phyloP scores from a whole-genome alignment of 2,329 filamentous ascomycete genomes.

The Clonostachys chloroleuca region DNA sequence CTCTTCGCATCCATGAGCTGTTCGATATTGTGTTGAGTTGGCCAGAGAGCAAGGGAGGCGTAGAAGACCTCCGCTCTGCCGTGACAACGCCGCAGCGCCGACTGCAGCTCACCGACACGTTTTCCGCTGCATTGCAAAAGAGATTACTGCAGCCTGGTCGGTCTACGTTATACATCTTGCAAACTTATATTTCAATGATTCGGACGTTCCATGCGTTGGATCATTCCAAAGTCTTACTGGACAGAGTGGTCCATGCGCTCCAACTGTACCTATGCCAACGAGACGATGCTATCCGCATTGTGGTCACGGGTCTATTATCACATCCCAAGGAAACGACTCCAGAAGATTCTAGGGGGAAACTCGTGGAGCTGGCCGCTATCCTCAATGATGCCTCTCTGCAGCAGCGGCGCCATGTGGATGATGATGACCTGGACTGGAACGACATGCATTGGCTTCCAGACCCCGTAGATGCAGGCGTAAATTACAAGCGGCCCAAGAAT shows the following conservation, averaged over 20 bases:
- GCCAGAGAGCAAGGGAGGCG: slow-evolving; percentile 66
- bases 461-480: slow-evolving; percentile 85
- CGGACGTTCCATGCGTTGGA: slow-evolving; percentile 72
- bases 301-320: slow-evolving; percentile 69
- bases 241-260: slow-evolving; percentile 68
- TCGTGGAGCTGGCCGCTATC: slow-evolving; percentile 63
- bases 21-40: slow-evolving; percentile 77
- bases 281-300: slow-evolving; percentile 73
- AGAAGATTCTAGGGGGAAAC: slow-evolving; percentile 39
- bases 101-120: slow-evolving; percentile 64
- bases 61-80: slow-evolving; percentile 69
- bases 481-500: slow-evolving; percentile 84
- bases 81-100: slow-evolving; percentile 66
- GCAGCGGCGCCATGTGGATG: slow-evolving; percentile 46
- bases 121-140: slow-evolving; percentile 59
- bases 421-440: slow-evolving; percentile 78
- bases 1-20: slow-evolving; percentile 64
- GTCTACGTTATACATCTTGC: slow-evolving; percentile 71
- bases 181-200: slow-evolving; percentile 77
- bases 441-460: slow-evolving; percentile 94
- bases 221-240: slow-evolving; percentile 71
- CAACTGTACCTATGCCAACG: slow-evolving; percentile 73
- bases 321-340: slow-evolving; percentile 50
- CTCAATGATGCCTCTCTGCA: slow-evolving; percentile 58
- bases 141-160: slow-evolving; percentile 71